Evolutionary conservation across 257 asterid species (phyloP), one percentile per base, ranked within the genome.

Genomic region (Anisodus tanguticus): DNA sequence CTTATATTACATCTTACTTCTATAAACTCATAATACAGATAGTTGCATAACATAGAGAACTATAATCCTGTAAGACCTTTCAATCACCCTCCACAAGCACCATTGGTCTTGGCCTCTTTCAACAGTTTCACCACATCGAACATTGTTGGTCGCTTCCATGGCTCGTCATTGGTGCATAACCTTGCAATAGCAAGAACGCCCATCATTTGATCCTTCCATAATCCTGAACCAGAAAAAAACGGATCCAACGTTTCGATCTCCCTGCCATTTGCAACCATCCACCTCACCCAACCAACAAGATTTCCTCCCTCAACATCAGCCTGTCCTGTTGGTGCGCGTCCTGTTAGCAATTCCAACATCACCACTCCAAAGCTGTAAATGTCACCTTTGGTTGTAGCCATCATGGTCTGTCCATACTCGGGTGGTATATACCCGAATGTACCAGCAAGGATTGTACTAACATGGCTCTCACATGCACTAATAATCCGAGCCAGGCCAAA

Each of bases 321-420:
- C 79, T 95, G 98, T 37, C 98, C 98, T 1, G 87, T 89, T 12
- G 98, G 96, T 0, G 89, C 84, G 19, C 90, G 85, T 31, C 98
- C 98, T 0, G 98, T 94, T 6, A 94, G 89, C 26, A 94, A 87
- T 90, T 94, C 98, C 53, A 94, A 76, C 91, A 94, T 93, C 86
- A 93, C 98, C 62, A 94, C 98, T 4, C 98, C 98, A 41, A 94
- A 94, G 85, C 98, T 94, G 71, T 94, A 94, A 9, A 92, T 95
- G 16, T 94, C 98, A 0, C 97, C 97, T 85, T 92, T 94, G 13
- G 88, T 79, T 3, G 98, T 93, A 2, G 97, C 97, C 84, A 90
- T 91, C 98, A 94, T 94, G 1, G 93, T 87, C 87, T 90, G 95
- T 10, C 97, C 97, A 39, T 94, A 94, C 86, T 94, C 98, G 0